phyloP scores from a whole-genome alignment of 2,329 filamentous ascomycete species.

The Zopfia rhizophila region DNA sequence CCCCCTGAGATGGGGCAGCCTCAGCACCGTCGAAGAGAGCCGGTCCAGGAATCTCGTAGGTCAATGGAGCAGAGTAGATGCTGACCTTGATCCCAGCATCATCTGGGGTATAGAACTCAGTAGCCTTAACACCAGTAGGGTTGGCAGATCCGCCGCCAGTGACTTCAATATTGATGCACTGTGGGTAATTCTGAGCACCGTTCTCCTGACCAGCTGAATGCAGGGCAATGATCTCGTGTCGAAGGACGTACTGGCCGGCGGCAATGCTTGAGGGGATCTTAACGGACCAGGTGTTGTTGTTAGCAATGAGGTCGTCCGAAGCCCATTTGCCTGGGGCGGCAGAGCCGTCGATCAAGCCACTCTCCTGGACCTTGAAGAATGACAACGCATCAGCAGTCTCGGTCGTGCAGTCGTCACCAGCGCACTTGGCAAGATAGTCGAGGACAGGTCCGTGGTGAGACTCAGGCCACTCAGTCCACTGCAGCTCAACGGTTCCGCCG shows the following conservation, averaged over 20 bases:
- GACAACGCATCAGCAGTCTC: conserved; percentile 65
- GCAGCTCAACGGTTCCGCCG: conserved; percentile 66
- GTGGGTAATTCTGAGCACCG: conserved; percentile 59
- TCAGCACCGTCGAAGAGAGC: conserved; percentile 41
- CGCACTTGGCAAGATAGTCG: conserved; percentile 70
- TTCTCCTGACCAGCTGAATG: conserved; percentile 61
- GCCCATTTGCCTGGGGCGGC: conserved; percentile 64
- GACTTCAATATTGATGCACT: conserved; percentile 69
- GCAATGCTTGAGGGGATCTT: conserved; percentile 64
- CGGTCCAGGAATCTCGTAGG: conserved; percentile 66
- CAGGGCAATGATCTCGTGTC: conserved; percentile 70
- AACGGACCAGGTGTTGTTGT: conserved; percentile 60
- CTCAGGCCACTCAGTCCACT: conserved; percentile 74
- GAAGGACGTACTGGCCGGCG: conserved; percentile 68
- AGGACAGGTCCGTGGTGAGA: conserved; percentile 72
- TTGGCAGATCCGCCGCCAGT: conserved; percentile 63
- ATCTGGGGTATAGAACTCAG: conserved; percentile 65
- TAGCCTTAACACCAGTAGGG: conserved; percentile 58
- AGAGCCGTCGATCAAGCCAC: conserved; percentile 61
- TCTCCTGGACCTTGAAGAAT: conserved; percentile 72
- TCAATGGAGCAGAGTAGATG: conserved; percentile 62
- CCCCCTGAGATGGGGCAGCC: conserved; percentile 14
- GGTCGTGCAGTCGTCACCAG: conserved; percentile 62
- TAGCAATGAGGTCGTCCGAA: conserved; percentile 62
- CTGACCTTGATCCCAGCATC: conserved; percentile 70